Base-by-base conservation (phyloP, 352 stramenopile species). In the Pythium vanterpoolii region DNA sequence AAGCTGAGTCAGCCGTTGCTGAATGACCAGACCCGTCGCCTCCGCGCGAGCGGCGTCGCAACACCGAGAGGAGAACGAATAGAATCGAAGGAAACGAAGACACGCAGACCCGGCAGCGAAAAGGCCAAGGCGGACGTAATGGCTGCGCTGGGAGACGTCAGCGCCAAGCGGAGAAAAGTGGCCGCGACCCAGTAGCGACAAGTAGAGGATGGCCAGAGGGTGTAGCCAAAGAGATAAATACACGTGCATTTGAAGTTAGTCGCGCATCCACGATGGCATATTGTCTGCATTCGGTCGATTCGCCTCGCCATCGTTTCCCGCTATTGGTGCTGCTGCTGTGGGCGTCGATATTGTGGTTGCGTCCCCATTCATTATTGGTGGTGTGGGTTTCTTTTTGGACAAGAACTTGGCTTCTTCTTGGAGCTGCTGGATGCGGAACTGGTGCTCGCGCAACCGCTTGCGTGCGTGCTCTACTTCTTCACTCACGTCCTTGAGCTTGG, bases 1-100 rank as follows among this genome's bases (percentile, higher is more conserved):
- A 85, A 87, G 48, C 59, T 93, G 45, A 88, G 79, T 30, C 83
- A 90, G 49, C 63, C 76, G 39, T 71, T 90, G 31, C 55, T 93
- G 48, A 93, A 93, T 44, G 80, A 93, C 62, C 80, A 93, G 60
- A 79, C 71, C 33, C 79, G 83, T 10, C 71, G 75, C 8, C 61
- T 77, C 45, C 77, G 82, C 13, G 79, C 79, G n/a, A 77, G 69
- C n/a, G 74, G 76, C 19, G 66, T 73, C 23, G 69, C 54, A 23
- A 44, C 74, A 16, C 7, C 38, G 3, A n/a, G 28, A 2, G 14
- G 2, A 5, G 27, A n/a, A 1, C 60, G 60, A 28, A 49, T 74
- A 57, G 56, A 73, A 39, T 34, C 36, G 8, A 53, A 31, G 56
- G 19, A 82, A 16, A 52, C 72, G 43, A 64, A 74, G 56, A n/a